phyloP scores from a whole-genome alignment of 2,329 filamentous ascomycete species.

The Pyricularia pennisetigena region DNA sequence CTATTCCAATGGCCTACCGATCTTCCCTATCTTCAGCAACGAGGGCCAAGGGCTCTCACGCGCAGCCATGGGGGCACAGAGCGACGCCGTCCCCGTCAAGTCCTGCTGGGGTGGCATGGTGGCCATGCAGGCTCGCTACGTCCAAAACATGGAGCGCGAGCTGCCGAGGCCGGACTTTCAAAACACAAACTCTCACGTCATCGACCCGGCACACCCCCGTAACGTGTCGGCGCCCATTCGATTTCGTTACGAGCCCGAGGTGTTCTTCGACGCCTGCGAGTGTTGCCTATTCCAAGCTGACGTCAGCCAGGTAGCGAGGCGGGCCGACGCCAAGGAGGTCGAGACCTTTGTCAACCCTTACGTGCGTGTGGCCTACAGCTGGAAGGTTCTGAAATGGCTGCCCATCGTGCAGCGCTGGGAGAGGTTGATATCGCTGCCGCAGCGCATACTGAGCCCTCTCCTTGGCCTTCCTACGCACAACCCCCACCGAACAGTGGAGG shows the following conservation, averaged over 20 bases:
- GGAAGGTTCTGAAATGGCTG: constrained; percentile 46
- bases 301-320: constrained; percentile 26
- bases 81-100: constrained; percentile 56
- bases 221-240: constrained; percentile 30
- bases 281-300: constrained; percentile 50
- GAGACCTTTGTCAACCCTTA: constrained; percentile 59
- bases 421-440: constrained; percentile 48
- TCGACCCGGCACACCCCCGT: constrained; percentile 22
- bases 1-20: constrained; percentile 50
- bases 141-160: constrained; percentile 31
- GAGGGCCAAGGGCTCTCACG: constrained; percentile 44
- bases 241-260: constrained; percentile 48
- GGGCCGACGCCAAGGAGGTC: constrained; percentile 10
- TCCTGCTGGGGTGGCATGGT: constrained; percentile 75
- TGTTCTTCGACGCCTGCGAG: constrained; percentile 55
- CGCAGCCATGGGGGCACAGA: constrained; percentile 50
- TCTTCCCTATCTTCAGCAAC: constrained; percentile 58
- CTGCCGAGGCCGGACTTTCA: constrained; percentile 24
- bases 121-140: constrained; percentile 51
- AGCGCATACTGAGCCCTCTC: constrained; percentile 46
- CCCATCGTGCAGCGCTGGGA: constrained; percentile 54
- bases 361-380: constrained; percentile 60
- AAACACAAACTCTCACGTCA: constrained; percentile 20
- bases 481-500: constrained; percentile 46
- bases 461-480: constrained; percentile 50